Percentiles rank a stretch among this genome's conserved stretches.
Evolutionary conservation across 495 filamentous ascomycete species (phyloP).

Genomic region (Clavariopsis aquatica): DNA sequence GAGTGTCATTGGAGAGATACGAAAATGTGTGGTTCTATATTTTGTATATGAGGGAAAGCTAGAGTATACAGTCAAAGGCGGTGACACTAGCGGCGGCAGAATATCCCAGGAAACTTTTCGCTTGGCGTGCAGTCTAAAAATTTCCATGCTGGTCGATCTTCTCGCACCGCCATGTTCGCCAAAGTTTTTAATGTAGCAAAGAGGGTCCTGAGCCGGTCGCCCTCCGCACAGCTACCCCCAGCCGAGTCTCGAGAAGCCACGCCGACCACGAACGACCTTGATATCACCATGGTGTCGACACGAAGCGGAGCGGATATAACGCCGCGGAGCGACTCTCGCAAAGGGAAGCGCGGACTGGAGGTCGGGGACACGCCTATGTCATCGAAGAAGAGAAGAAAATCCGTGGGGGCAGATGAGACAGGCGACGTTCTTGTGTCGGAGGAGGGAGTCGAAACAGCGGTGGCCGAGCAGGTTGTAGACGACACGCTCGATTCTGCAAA

Average conservation of each 20-base stretch:
- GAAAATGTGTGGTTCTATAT: too few relatives aligned
- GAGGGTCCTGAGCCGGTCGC: constrained; percentile 30
- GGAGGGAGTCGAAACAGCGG: background rate
- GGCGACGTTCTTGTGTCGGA: background rate
- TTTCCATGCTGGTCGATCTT: constrained; percentile 6
- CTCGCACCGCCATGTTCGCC: constrained; percentile 27
- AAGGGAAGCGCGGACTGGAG: constrained; percentile 22
- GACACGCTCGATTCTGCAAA: background rate
- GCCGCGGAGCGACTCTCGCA: constrained; percentile 8
- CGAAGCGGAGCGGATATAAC: constrained; percentile 24
- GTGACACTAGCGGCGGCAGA: constrained; percentile 14
- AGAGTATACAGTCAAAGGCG: background rate
- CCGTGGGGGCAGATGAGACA: background rate
- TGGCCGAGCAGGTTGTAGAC: background rate
- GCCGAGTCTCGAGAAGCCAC: constrained; percentile 1
- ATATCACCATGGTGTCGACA: constrained; percentile 33
- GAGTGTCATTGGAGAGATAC: background rate
- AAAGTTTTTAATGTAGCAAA: constrained; percentile 22
- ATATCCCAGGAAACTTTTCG: constrained; percentile 20
- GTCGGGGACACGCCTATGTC: constrained; percentile 16
- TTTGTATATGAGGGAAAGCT: too few relatives aligned
- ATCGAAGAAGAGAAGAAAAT: constrained; percentile 14
- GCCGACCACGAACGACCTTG: background rate
- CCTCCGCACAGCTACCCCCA: constrained; percentile 20
- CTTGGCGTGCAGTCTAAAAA: constrained; percentile 23